A percentile compares a stretch with the other conserved stretches of the same genome.
These are phyloP conservation scores for Coemansia sp. DNA, from an alignment of 192 early-diverging fungal species.

Conservation along the genomic window DNA sequence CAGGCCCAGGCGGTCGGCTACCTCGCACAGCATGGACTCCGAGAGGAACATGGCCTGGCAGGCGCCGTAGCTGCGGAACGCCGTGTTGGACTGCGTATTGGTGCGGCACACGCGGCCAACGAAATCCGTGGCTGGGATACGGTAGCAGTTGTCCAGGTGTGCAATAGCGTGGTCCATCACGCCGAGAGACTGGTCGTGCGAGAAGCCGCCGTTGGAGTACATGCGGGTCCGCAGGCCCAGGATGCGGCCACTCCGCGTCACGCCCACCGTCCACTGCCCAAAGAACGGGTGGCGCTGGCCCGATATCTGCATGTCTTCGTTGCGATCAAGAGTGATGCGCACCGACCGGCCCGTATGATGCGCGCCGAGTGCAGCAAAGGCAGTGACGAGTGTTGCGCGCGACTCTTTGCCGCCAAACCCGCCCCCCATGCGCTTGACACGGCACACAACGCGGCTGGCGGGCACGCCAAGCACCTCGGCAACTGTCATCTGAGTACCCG, in stretches of 20 bases:
- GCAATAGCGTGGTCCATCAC: constrained; percentile 75
- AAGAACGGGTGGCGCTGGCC: constrained; percentile 82
- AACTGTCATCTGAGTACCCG: constrained; percentile 68
- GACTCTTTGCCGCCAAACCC: constrained; percentile 85
- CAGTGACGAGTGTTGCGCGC: constrained; percentile 64
- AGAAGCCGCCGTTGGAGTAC: constrained; percentile 67
- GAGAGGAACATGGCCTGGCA: constrained; percentile 83
- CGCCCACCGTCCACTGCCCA: constrained; percentile 74
- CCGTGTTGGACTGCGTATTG: constrained; percentile 84
- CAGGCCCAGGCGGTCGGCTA: constrained; percentile 69
- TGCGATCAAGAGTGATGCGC: constrained; percentile 76
- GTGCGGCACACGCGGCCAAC: constrained; percentile 75
- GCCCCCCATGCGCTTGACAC: constrained; percentile 84
- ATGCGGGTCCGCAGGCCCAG: constrained; percentile 61
- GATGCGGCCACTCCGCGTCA: constrained; percentile 66
- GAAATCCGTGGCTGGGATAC: constrained; percentile 67
- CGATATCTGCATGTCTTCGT: constrained; percentile 78
- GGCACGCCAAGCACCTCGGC: constrained; percentile 74
- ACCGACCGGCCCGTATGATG: constrained; percentile 66
- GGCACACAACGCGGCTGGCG: constrained; percentile 67
- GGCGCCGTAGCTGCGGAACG: constrained; percentile 84
- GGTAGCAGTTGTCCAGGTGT: constrained; percentile 81
- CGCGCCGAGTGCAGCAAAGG: constrained; percentile 68
- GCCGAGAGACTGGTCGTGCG: constrained; percentile 61
- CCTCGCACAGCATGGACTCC: constrained; percentile 75